Conservation (phyloP, 108 stramenopile species). For the Skeletonema menzelii region DNA sequence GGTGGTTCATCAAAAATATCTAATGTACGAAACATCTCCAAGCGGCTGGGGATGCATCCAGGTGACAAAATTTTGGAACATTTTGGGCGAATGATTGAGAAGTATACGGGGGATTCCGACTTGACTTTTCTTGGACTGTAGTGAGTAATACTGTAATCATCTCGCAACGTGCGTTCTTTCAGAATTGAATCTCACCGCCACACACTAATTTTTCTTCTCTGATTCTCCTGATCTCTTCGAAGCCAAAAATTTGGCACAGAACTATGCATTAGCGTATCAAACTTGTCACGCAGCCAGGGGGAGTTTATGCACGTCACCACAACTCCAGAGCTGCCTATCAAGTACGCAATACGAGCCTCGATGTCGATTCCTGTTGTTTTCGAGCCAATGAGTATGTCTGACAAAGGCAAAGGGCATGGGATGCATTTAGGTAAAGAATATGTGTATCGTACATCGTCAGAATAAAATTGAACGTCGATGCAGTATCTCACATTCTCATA, state of each 20-base stretch:
- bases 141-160: background rate
- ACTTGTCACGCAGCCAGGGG: background rate
- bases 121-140: slow-evolving; percentile 1
- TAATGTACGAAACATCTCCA: background rate
- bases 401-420: background rate
- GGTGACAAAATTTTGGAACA: background rate
- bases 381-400: background rate
- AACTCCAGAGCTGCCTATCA: background rate
- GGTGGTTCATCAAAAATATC: background rate
- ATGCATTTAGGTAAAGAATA: background rate
- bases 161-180: no score
- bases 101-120: background rate
- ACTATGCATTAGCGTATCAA: background rate
- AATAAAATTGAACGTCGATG: no score
- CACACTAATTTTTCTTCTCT: background rate
- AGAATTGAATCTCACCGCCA: no score
- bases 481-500: no score
- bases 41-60: background rate
- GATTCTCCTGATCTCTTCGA: background rate
- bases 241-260: background rate
- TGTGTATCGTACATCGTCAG: background rate
- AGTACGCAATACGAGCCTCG: background rate
- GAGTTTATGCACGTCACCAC: background rate
- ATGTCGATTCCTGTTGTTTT: background rate
- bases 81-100: background rate